Evolutionary conservation across 805 yeast species (phyloP).

Genomic region (Pichia nanzhaoensis): DNA sequence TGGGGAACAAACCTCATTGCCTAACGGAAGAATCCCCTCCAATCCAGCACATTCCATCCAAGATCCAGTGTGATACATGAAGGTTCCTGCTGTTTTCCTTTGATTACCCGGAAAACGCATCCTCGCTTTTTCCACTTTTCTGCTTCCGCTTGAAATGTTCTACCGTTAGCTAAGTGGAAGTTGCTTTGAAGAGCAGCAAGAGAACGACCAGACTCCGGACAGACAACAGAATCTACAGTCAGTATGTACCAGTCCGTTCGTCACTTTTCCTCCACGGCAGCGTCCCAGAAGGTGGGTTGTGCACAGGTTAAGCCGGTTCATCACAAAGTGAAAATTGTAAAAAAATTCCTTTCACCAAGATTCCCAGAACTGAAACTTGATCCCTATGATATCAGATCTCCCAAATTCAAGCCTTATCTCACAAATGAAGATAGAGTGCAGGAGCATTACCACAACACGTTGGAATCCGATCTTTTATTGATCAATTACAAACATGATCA

Average conservation of each 20-base stretch:
- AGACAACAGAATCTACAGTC: conserved; percentile 3
- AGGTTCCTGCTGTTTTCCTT: no score
- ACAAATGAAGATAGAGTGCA: conserved; percentile 74
- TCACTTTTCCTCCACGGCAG: conserved; percentile 30
- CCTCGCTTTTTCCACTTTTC: not conserved
- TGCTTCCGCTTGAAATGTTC: not conserved
- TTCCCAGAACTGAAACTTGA: conserved; percentile 61
- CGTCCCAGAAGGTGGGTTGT: conserved; percentile 44
- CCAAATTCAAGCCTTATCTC: conserved; percentile 66
- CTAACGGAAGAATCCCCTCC: no score
- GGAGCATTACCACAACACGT: conserved; percentile 68
- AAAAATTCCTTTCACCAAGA: conserved; percentile 66
- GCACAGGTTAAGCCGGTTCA: conserved; percentile 88
- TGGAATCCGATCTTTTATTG: conserved; percentile 71
- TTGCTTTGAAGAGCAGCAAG: not conserved
- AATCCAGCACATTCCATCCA: no score
- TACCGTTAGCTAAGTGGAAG: not conserved
- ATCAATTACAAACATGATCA: conserved; percentile 69
- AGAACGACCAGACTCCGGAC: not conserved
- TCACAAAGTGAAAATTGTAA: conserved; percentile 73
- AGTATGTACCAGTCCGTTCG: conserved; percentile 12
- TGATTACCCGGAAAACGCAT: not conserved
- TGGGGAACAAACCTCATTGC: conserved; percentile 28
- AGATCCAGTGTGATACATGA: no score
- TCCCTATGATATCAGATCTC: conserved; percentile 71